phyloP scores from a whole-genome alignment of 331 rosid genomes.

The Rosa hybrid region DNA sequence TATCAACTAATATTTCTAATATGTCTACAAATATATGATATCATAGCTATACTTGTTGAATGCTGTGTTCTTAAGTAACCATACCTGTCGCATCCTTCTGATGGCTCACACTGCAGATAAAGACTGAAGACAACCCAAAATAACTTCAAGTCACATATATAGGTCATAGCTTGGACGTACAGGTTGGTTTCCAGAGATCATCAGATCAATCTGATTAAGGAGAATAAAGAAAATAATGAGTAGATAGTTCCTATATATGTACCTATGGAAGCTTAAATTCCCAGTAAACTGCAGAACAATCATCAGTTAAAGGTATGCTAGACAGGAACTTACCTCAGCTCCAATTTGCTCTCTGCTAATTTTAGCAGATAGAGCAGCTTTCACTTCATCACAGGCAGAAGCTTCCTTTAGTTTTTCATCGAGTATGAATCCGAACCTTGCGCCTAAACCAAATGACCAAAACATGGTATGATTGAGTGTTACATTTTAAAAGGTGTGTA shows the following conservation, averaged over 20 bases:
- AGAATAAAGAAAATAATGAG: background rate
- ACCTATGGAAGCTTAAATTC: constrained; percentile 5
- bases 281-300: constrained; percentile 14
- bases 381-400: constrained; percentile 81
- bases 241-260: background rate
- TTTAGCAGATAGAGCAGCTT: constrained; percentile 78
- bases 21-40: background rate
- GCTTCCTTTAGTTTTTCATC: constrained; percentile 83
- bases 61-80: background rate
- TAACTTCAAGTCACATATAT: constrained; percentile 60
- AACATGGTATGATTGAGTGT: background rate
- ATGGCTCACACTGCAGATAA: constrained; percentile 61
- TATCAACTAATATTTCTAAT: background rate
- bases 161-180: constrained; percentile 67
- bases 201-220: constrained; percentile 65
- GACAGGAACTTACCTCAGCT: constrained; percentile 54
- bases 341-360: constrained; percentile 94
- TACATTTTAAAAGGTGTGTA: background rate
- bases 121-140: constrained; percentile 75
- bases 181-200: constrained; percentile 82
- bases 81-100: constrained; percentile 79
- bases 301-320: constrained; percentile 21
- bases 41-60: background rate
- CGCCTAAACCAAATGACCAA: constrained; percentile 49
- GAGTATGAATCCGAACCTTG: constrained; percentile 73